Conservation (phyloP, 2,329 filamentous ascomycete species). For the Tympanopsis confertula region DNA sequence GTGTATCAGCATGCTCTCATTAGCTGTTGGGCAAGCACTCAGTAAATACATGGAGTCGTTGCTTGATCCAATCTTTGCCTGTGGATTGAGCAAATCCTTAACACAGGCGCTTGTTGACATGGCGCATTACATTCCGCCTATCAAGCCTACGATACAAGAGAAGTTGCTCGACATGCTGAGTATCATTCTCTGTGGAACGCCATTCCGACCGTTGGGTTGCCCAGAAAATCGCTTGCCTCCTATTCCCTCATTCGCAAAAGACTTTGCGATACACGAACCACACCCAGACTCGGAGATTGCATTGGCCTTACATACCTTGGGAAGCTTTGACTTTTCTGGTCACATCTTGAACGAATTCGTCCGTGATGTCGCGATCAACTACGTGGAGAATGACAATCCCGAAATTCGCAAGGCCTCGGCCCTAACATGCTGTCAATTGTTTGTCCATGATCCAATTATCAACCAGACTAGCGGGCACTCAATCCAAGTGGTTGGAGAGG, state of each 20-base stretch:
- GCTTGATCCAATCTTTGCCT: constrained; percentile 59
- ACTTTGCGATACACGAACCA: constrained; percentile 44
- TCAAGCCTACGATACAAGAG: constrained; percentile 55
- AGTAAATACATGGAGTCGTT: constrained; percentile 61
- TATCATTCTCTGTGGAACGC: constrained; percentile 51
- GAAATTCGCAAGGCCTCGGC: constrained; percentile 90
- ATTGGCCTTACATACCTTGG: constrained; percentile 52
- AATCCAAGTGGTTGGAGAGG: constrained; percentile 91
- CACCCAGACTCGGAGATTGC: constrained; percentile 52
- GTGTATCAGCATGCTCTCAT: constrained; percentile 61
- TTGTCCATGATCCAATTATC: constrained; percentile 91
- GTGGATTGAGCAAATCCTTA: constrained; percentile 53
- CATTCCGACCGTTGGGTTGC: constrained; percentile 55
- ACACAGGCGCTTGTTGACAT: constrained; percentile 61
- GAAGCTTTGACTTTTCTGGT: constrained; percentile 58
- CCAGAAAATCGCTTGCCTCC: constrained; percentile 36
- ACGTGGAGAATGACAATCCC: constrained; percentile 89
- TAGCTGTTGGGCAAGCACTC: constrained; percentile 56
- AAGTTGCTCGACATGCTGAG: constrained; percentile 58
- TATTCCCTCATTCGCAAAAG: constrained; percentile 46
- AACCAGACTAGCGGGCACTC: constrained; percentile 96
- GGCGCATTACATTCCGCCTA: constrained; percentile 61
- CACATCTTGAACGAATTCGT: constrained; percentile 96
- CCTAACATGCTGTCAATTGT: constrained; percentile 93
- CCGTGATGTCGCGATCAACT: constrained; percentile 92